Conservation (phyloP, 1,284 basidiomycete genomes). For the Xerocomus minutiporus region DNA sequence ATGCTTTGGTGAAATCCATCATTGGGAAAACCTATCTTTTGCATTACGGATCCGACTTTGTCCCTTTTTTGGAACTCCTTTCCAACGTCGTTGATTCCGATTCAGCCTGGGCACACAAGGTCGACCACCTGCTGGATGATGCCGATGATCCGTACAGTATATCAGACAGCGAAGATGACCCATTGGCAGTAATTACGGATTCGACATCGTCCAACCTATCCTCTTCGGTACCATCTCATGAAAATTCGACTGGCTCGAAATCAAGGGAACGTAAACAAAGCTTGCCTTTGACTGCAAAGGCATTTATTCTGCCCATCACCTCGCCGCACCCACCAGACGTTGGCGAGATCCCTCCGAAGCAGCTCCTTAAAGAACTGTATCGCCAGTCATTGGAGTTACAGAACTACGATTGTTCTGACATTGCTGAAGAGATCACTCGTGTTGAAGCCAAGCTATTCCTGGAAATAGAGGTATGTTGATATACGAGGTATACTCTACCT, state of each 20-base stretch:
- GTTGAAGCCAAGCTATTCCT: constrained; percentile 60
- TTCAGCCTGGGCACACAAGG: constrained; percentile 63
- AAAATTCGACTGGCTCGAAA: constrained; percentile 20
- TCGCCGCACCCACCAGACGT: constrained; percentile 16
- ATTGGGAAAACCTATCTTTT: constrained; percentile 72
- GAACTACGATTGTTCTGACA: constrained; percentile 51
- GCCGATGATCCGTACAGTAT: constrained; percentile 55
- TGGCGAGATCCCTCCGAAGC: constrained; percentile 39
- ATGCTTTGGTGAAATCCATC: constrained; percentile 70
- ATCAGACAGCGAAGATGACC: constrained; percentile 49
- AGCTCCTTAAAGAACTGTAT: constrained; percentile 59
- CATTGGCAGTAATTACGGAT: constrained; percentile 15
- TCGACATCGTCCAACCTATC: constrained; percentile 24
- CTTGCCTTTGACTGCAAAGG: constrained; percentile 48
- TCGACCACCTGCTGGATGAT: constrained; percentile 53
- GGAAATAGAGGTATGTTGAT: constrained; percentile 56
- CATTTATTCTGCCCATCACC: constrained; percentile 26
- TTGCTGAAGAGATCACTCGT: constrained; percentile 77
- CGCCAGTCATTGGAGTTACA: constrained; percentile 53
- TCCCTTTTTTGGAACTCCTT: constrained; percentile 68
- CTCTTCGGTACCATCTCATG: constrained; percentile 19
- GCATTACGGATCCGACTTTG: constrained; percentile 75
- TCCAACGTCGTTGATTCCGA: constrained; percentile 61
- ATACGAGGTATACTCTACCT: background rate
- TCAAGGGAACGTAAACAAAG: constrained; percentile 61